Base-by-base conservation (phyloP, 306 rosid genomes). In the Coriaria nepalensis region DNA sequence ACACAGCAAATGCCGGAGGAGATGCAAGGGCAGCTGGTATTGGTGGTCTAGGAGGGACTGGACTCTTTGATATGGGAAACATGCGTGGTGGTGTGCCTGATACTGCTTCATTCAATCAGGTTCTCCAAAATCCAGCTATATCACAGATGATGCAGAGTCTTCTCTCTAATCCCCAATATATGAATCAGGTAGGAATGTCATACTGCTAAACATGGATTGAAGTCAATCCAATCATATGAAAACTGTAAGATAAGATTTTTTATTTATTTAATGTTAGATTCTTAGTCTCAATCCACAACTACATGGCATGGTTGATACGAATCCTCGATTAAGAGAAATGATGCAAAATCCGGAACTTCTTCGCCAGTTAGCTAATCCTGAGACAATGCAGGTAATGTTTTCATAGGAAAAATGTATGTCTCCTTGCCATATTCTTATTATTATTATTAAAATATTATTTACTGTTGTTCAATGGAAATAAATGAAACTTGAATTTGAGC, bases 121-220 rank as follows among this genome's bases (percentile, higher is more conserved):
- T 78, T 32, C 49, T 78, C 62, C 78, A 78, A 55, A 78, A 73
- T 60, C 85, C 85, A 33, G 81, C 80, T 12, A 36, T 73, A 34
- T 70, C 73, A 6, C 85, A 78, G 63, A 78, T 70, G 75, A 78
- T 73, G 85, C 80, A 78, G 48, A 70, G 73, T 68, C n/a, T 78
- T 55, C 73, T 78, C 35, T 78, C 80, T 8, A 58, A 78, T 61
- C 85, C 85, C 45, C 75, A 73, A 43, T 70, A 70, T 58, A 70
- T 78, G 80, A 70, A 73, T 58, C 80, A 73, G 69, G 85, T 78
- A 62, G 58, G 51, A 51, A 32, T 43, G 10, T 12, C 32, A 35
- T 38, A 33, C 46, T 57, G 4, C 29, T 20, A 29, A 20, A 47
- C 11, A 37, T n/a, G 7, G 8, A 45, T 20, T 49, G 32, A 11